Evolutionary conservation across 116 monocot species (phyloP).

Genomic region (Trichopus zeylanicus): DNA sequence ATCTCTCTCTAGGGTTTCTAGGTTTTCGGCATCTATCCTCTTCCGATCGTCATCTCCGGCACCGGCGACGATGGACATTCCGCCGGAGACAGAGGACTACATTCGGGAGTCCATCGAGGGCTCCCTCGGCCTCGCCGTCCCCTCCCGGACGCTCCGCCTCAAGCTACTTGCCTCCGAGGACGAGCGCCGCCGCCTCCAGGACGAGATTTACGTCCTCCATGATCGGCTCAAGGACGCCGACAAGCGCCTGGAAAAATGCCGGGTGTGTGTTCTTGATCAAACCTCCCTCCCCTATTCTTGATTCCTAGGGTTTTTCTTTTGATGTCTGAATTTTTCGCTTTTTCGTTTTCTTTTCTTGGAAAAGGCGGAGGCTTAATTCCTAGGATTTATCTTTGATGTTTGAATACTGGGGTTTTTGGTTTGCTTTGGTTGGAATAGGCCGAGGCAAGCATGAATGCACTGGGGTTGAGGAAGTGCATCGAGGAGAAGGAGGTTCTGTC

Average conservation of each 20-base stretch:
- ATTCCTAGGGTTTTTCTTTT: no score
- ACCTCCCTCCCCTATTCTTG: not conserved
- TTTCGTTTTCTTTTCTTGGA: not conserved
- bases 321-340: not conserved
- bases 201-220: constrained; percentile 37
- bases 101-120: constrained; percentile 41
- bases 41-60: not conserved
- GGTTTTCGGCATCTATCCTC: no score
- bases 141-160: constrained; percentile 26
- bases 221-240: constrained; percentile 32
- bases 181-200: constrained; percentile 41
- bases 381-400: not conserved
- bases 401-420: not conserved
- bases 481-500: constrained; percentile 45
- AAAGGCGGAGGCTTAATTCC: no score
- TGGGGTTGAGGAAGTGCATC: constrained; percentile 30
- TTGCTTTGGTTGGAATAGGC: constrained; percentile 19
- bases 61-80: constrained; percentile 21
- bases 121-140: constrained; percentile 44
- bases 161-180: constrained; percentile 50
- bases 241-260: constrained; percentile 22
- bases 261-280: no score
- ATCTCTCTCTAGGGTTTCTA: no score
- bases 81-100: constrained; percentile 39
- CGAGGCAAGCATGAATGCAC: constrained; percentile 55